phyloP scores from a whole-genome alignment of 2,329 filamentous ascomycete species.

The Penicillium sp. region DNA sequence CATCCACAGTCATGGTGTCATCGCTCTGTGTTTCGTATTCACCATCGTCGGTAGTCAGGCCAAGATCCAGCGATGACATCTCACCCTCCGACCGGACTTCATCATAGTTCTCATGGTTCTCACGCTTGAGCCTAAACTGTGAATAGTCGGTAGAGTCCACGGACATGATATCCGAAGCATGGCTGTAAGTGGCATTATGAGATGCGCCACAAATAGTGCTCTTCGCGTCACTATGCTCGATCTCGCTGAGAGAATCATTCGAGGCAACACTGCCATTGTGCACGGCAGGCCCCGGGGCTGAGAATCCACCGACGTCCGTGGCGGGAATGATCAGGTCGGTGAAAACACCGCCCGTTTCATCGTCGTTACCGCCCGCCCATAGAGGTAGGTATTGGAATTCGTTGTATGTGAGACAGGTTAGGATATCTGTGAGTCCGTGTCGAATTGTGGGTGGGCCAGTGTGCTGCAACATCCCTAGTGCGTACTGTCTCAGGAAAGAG shows the following conservation, averaged over 20 bases:
- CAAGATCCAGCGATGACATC: neutral
- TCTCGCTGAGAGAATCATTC: conserved; percentile 21
- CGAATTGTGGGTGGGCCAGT: conserved; percentile 5
- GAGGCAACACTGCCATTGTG: conserved; percentile 23
- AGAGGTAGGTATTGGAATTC: conserved; percentile 58
- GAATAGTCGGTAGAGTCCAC: conserved; percentile 13
- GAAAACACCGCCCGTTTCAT: conserved; percentile 45
- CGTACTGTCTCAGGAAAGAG: conserved; percentile 14
- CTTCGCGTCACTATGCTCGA: conserved; percentile 21
- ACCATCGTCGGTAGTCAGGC: conserved; percentile 6
- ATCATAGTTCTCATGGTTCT: neutral
- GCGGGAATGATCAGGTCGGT: conserved; percentile 30
- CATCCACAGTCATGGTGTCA: conserved; percentile 15
- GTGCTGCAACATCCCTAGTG: conserved; percentile 14
- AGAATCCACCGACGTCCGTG: conserved; percentile 30
- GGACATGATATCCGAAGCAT: conserved; percentile 21
- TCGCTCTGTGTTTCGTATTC: conserved; percentile 17
- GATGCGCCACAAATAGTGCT: conserved; percentile 33
- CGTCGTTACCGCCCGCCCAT: conserved; percentile 54
- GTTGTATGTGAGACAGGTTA: conserved; percentile 47
- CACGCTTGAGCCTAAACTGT: neutral
- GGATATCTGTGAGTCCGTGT: conserved; percentile 29
- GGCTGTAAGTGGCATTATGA: conserved; percentile 29
- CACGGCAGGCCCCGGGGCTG: conserved; percentile 29
- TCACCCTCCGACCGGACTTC: neutral